Conservation (phyloP, 108 stramenopile genomes). For the Asterionellopsis glacialis region DNA sequence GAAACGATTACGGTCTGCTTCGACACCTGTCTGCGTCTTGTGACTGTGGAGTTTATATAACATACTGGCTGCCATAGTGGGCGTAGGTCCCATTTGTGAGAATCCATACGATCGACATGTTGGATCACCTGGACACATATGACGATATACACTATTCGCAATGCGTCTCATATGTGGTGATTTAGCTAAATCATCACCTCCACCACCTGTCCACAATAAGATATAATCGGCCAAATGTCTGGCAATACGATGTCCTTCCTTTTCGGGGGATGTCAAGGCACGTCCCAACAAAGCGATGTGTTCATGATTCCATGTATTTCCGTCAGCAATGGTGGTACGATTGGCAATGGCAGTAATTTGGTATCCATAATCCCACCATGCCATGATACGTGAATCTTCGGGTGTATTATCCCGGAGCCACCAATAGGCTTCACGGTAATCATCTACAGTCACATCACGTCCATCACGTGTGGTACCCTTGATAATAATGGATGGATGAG, state of each 20-base stretch:
- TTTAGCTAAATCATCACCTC: conserved; percentile 97
- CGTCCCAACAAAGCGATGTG: conserved; percentile 97
- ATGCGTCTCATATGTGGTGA: conserved; percentile 95
- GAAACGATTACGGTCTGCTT: no score
- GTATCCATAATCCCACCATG: conserved; percentile 97
- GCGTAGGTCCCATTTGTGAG: no score
- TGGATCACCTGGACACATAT: conserved; percentile 86
- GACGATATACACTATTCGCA: conserved; percentile 92
- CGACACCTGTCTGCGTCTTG: no score
- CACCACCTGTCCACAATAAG: conserved; percentile 92
- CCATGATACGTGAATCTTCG: conserved; percentile 95
- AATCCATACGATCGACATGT: conserved; percentile 81
- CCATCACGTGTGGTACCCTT: conserved; percentile 72
- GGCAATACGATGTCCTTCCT: conserved; percentile 92
- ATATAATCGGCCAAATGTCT: conserved; percentile 97
- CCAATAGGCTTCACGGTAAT: conserved; percentile 98
- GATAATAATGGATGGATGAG: conserved; percentile 90
- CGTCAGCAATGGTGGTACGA: conserved; percentile 97
- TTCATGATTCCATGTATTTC: conserved; percentile 99
- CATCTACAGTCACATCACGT: conserved; percentile 77
- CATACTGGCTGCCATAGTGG: no score
- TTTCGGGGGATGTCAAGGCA: conserved; percentile 83
- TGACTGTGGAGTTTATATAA: no score
- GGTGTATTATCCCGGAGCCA: conserved; percentile 97
- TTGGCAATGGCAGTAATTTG: conserved; percentile 95